Percentiles rank a stretch among this genome's conserved stretches.
These are phyloP conservation scores for Talaromyces thailandensis DNA, from an alignment of 495 filamentous ascomycete genomes.

Conservation along the genomic window DNA sequence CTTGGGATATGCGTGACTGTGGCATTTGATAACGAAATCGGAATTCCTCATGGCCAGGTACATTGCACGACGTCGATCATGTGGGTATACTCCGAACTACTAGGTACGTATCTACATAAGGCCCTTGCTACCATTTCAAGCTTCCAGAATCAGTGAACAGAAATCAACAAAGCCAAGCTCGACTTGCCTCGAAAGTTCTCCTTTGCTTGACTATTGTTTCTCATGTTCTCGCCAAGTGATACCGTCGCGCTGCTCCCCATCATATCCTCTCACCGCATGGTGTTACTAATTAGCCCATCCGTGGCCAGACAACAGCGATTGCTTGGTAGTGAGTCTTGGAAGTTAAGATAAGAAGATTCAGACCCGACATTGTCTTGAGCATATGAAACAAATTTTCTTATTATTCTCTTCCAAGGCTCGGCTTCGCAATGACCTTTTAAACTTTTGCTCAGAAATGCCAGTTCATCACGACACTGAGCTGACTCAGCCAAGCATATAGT, in stretches of 20 bases:
- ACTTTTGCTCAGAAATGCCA: not conserved
- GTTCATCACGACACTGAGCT: not conserved
- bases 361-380: not conserved
- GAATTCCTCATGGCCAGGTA: not conserved
- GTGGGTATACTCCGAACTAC: too few relatives aligned
- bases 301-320: not conserved
- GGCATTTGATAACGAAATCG: not conserved
- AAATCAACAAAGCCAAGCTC: not conserved
- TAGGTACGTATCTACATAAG: not conserved
- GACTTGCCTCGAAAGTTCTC: not conserved
- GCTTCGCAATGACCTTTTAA: not conserved
- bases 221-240: not conserved
- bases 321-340: not conserved
- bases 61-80: not conserved
- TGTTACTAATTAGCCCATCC: not conserved
- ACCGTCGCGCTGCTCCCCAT: not conserved
- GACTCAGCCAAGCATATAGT: not conserved
- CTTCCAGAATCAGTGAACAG: too few relatives aligned
- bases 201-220: not conserved
- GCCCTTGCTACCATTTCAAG: not conserved
- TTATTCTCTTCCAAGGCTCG: not conserved
- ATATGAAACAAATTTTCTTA: not conserved
- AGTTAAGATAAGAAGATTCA: not conserved
- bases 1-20: not conserved
- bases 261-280: not conserved